A percentile compares a stretch with the other conserved stretches of the same genome.
Evolutionary conservation across 179 eudicot species (phyloP).

Genomic region (Spergularia azorica): DNA sequence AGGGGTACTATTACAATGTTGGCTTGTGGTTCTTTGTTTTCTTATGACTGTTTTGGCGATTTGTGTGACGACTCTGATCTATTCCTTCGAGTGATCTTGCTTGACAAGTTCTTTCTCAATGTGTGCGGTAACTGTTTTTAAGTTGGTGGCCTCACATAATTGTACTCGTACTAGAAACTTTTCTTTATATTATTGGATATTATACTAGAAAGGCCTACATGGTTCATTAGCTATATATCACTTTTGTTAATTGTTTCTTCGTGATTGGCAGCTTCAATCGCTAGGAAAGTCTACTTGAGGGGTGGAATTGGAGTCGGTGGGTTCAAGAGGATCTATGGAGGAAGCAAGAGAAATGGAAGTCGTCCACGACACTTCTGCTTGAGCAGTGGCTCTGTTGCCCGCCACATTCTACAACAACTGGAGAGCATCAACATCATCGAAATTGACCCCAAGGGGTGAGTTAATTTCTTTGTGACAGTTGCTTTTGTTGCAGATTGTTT

Average conservation of each 20-base stretch:
- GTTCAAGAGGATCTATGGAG: slow-evolving; percentile 76
- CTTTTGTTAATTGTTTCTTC: not conserved
- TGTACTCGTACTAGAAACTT: too few relatives aligned
- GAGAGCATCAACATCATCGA: slow-evolving; percentile 59
- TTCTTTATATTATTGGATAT: too few relatives aligned
- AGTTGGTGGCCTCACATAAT: too few relatives aligned
- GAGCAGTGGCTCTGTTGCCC: slow-evolving; percentile 77
- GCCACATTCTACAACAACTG: slow-evolving; percentile 77
- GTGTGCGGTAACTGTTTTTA: not conserved
- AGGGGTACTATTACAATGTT: not conserved
- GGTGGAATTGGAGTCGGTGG: slow-evolving; percentile 86
- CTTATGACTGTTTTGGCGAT: not conserved
- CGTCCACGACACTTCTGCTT: slow-evolving; percentile 79
- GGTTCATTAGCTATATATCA: not conserved
- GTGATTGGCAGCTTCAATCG: slow-evolving; percentile 64
- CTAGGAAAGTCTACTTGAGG: slow-evolving; percentile 79
- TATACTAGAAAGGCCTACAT: not conserved
- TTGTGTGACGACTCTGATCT: too few relatives aligned
- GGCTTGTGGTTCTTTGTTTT: not conserved
- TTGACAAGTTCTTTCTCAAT: not conserved
- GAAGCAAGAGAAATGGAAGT: slow-evolving; percentile 82
- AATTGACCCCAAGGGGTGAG: slow-evolving; percentile 75
- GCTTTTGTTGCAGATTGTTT: not conserved
- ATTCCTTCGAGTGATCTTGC: not conserved
- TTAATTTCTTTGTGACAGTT: not conserved